Conservation (phyloP, 352 stramenopile genomes). For the Phytopythium chamaehyphon region DNA sequence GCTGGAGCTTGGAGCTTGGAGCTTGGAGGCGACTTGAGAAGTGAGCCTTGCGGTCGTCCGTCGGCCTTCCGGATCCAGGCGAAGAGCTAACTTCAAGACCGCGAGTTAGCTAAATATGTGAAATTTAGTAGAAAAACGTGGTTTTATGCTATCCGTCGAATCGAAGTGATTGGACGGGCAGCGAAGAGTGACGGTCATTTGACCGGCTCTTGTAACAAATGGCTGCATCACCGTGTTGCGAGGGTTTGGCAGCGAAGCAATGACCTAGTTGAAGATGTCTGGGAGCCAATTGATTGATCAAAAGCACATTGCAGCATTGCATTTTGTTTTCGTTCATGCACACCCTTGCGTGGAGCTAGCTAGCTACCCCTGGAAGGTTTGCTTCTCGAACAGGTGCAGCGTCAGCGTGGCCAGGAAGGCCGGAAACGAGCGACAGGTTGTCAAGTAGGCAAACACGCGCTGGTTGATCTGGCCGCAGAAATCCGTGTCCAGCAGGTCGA, state of each 20-base stretch:
- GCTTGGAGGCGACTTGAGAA: not conserved
- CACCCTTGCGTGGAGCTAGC: conserved; percentile 1
- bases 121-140: not conserved
- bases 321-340: too few relatives aligned
- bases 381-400: conserved; percentile 87
- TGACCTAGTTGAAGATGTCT: too few relatives aligned
- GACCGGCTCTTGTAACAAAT: not conserved
- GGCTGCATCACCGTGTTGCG: not conserved
- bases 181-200: not conserved
- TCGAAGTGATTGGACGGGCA: not conserved
- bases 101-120: not conserved
- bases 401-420: conserved; percentile 88
- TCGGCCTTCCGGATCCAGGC: conserved; percentile 41
- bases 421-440: conserved; percentile 85
- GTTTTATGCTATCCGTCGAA: not conserved
- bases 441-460: conserved; percentile 64
- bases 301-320: too few relatives aligned
- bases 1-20: conserved; percentile 3
- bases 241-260: not conserved
- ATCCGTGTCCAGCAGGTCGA: conserved; percentile 83
- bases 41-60: not conserved
- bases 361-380: conserved; percentile 75
- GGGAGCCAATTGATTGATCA: too few relatives aligned
- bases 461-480: conserved; percentile 62
- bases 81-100: conserved; percentile 41